Conservation (phyloP, 1,139 yeast genomes). For the Yamadazyma taylorii region DNA sequence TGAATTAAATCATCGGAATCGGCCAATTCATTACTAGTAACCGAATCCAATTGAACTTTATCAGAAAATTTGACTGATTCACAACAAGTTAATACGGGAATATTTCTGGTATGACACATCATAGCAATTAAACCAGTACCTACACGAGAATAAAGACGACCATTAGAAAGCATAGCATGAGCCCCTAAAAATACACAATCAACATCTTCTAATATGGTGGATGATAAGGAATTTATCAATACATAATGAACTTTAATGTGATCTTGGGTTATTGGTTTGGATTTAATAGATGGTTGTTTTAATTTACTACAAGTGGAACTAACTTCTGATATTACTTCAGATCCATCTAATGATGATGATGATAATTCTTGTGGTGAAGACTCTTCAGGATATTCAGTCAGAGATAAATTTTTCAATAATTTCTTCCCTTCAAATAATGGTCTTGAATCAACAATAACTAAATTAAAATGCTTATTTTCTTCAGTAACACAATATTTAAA, state of each 20-base stretch:
- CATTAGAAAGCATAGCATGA: conserved; percentile 95
- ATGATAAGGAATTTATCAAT: conserved; percentile 73
- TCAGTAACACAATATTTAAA: conserved; percentile 66
- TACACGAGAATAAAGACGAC: conserved; percentile 87
- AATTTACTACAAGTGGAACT: conserved; percentile 30
- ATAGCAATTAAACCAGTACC: conserved; percentile 95
- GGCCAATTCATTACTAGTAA: conserved; percentile 88
- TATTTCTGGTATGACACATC: conserved; percentile 83
- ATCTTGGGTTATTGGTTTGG: conserved; percentile 35
- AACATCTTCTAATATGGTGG: conserved; percentile 74
- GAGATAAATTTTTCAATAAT: conserved; percentile 57
- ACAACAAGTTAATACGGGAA: conserved; percentile 94
- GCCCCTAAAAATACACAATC: conserved; percentile 94
- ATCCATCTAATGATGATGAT: background rate
- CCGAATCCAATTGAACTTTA: conserved; percentile 92
- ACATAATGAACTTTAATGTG: conserved; percentile 55
- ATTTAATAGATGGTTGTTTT: too few species aligned
- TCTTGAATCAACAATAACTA: conserved; percentile 90
- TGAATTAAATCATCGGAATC: conserved; percentile 74
- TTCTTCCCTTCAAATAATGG: conserved; percentile 93
- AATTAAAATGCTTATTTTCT: conserved; percentile 67
- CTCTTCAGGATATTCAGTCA: conserved; percentile 28
- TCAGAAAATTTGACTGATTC: conserved; percentile 94
- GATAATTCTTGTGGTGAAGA: conserved; percentile 32
- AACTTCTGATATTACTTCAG: conserved; percentile 42